Base-by-base conservation (phyloP, 352 stramenopile genomes). In the Pythium apleroticum region DNA sequence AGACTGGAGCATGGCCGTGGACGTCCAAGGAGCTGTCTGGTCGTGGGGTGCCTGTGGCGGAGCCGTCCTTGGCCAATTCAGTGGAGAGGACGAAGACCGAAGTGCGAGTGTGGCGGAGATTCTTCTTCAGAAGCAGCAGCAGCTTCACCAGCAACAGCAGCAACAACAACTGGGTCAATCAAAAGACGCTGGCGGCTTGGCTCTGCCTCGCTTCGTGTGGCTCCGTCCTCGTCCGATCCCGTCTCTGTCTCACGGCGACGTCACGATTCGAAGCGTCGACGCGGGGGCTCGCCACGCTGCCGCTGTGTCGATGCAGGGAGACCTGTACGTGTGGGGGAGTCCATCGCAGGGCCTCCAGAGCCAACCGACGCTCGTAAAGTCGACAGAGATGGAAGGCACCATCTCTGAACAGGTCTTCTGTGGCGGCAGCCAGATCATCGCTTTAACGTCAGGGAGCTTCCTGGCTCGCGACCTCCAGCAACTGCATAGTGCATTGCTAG, bases 261-360 rank as follows among this genome's bases (percentile, higher is more conserved):
- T 73, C 9, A 43, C 57, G 6, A 86, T 91, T 39, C 57, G 45
- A 22, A 69, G 58, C 22, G 79, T 98, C 49, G 90, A 80, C 37
- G 95, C 95, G 41, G 96, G 96, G 2, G 64, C 78, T 37, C 86
- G 83, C 48, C 95, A 98, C 66, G 90, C 85, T 6, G 84, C 89
- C 0, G 94, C 88, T 5, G 72, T 98, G 22, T 97, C 91, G 12
- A 69, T 75, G 3, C 75, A 78, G 22, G 96, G 95, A 12, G 88
- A 97, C 69, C 68, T 98, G 1, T 98, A 96, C 67, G 81, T 96
- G 33, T 99, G 96, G 96, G 81, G 80, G 5, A 72, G 80, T 22
- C 35, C 57, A 6, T 37, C 52, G 1, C 49, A 52, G 7, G 58
- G 52, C 0, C 48, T 64, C 9, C 28, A 45, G 4, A n/a, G 33